Base-by-base conservation (phyloP, 2,329 filamentous ascomycete genomes). In the Colletotrichum euphorbiae region DNA sequence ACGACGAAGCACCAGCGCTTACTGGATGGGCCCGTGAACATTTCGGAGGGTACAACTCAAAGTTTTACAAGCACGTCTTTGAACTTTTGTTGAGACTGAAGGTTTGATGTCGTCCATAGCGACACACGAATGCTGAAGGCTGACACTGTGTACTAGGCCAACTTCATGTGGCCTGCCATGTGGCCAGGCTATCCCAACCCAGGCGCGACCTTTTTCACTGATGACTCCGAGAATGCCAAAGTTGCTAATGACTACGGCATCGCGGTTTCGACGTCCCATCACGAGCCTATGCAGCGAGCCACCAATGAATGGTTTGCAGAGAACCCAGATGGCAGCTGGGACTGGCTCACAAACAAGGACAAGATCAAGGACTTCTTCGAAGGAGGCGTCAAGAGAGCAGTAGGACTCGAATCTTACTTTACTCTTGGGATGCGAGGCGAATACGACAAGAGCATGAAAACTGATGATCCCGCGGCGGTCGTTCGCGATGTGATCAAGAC, bases 131-230 rank as follows among this genome's bases (percentile, higher is more conserved):
- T 38, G 36, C 9, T 38, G 1, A 38, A 28, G 7, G 28, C 68
- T 58, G 2, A 62, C 31, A 9, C 4, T 55, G 24, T 21, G 11
- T n/a, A n/a, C n/a, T n/a, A 82, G 69, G 87, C 87, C 2, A 91
- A 91, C 73, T 91, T 89, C 70, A 78, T 91, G 60, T 91, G 89
- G 89, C 89, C 89, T 0, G 88, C 89, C 0, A 88, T 88, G 84
- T 91, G 89, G 87, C 83, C 85, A 6, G 80, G 78, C 12, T 81
- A 80, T 42, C 82, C 81, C 2, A 78, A 79, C 3, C 82, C 81
- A 0, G 81, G 82, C 8, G 83, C 84, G 40, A 87, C 86, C 70
- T 91, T 91, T 77, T 87, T 88, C 71, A 83, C 87, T 0, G 89
- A 91, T 55, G 89, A 91, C 58, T 79, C 83, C 0, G 77, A 82